Base-by-base conservation (phyloP, 2,329 filamentous ascomycete species). In the Aspergillus pseudonomiae region DNA sequence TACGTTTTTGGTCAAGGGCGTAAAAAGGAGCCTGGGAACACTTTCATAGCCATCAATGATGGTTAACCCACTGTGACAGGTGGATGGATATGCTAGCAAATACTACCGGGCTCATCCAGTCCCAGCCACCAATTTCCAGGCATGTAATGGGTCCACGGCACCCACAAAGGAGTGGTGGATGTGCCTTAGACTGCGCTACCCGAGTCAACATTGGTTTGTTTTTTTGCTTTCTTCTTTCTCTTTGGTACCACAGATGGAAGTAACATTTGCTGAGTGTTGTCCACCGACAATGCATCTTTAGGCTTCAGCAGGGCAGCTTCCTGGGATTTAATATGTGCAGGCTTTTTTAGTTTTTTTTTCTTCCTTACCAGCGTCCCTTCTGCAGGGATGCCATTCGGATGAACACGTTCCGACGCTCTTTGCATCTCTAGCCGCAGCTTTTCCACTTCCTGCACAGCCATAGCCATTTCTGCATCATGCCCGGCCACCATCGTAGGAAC, bases 401-500 rank as follows among this genome's bases (percentile, higher is more conserved):
- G 71, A 26, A 82, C 79, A n/a, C 80, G 76, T 64, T 84, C 82
- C 11, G 79, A 79, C 39, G 77, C 79, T 62, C 82, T 74, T 67
- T 83, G 81, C 93, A 98, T 97, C 79, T 97, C 92, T 62, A 97
- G 82, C 59, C 95, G 85, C 63, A 96, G 81, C 58, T 89, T 85
- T 80, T 98, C 94, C 3, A 99, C 91, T 76, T 97, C 92, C 75
- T 90, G 89, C 83, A 97, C 88, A 10, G 94, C 95, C 72, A 88
- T 88, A 52, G 88, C 88, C 92, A 97, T 96, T 78, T 97, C 94
- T 1, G 87, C 88, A 64, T 97, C 93, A 73, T 96, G 93, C 19
- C 86, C 87, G 74, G 90, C 86, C 67, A 89, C 86, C 59, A 84
- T 83, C 72, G 93, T 84, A 62, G 91, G 87, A 55, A 85, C 81